Evolutionary conservation across 2,329 filamentous ascomycete species (phyloP).

Genomic region (Claviceps lovelessii): DNA sequence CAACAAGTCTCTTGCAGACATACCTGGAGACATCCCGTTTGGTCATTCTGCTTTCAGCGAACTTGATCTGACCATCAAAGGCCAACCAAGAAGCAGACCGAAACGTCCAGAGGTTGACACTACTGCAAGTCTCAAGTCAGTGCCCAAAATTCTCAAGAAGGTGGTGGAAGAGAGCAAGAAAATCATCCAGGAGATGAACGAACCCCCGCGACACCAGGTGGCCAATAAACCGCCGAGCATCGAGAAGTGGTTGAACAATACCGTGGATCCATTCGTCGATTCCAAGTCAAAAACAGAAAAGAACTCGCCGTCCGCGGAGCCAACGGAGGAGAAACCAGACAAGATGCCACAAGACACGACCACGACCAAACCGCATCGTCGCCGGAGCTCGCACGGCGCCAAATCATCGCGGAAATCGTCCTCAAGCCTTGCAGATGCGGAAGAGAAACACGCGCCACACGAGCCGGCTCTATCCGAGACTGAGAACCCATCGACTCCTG

Average conservation of each 20-base stretch:
- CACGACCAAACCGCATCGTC: neutral
- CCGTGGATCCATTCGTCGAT: slow-evolving; percentile 48
- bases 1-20: slow-evolving; percentile 43
- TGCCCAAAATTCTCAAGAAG: slow-evolving; percentile 50
- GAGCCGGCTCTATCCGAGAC: neutral
- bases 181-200: slow-evolving; percentile 46
- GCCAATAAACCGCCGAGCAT: slow-evolving; percentile 47
- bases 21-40: slow-evolving; percentile 42
- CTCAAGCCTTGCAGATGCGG: neutral
- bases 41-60: slow-evolving; percentile 54
- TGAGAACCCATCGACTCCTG: slow-evolving; percentile 10
- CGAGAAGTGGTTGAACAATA: slow-evolving; percentile 50
- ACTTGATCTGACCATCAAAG: slow-evolving; percentile 39
- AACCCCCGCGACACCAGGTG: slow-evolving; percentile 35
- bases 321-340: neutral
- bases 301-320: neutral
- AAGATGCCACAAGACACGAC: neutral
- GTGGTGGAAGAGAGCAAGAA: slow-evolving; percentile 51
- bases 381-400: slow-evolving; percentile 1
- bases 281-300: slow-evolving; percentile 1
- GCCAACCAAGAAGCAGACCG: slow-evolving; percentile 27
- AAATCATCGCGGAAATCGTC: slow-evolving; percentile 1
- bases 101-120: slow-evolving; percentile 34
- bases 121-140: slow-evolving; percentile 42
- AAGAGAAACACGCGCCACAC: slow-evolving; percentile 4